Conservation (phyloP, 805 yeast species). For the Pichia cephalocereana region DNA sequence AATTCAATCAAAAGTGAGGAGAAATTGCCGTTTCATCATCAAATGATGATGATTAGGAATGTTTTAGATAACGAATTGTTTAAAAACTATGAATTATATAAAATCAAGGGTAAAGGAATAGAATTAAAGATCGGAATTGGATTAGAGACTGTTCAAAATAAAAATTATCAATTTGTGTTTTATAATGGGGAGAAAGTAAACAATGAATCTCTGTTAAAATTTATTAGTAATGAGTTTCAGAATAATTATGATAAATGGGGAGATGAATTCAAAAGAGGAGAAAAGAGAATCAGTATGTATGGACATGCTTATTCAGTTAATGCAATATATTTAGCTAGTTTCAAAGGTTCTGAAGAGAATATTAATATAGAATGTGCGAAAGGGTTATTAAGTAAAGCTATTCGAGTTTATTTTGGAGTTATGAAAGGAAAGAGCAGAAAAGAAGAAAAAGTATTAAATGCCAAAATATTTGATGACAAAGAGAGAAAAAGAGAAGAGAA, state of each 20-base stretch:
- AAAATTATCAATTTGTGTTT: constrained; percentile 35
- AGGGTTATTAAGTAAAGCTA: neutral
- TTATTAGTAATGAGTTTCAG: constrained; percentile 20
- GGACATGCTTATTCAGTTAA: constrained; percentile 27
- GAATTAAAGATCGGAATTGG: constrained; percentile 33
- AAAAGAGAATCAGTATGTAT: constrained; percentile 14
- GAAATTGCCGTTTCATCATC: neutral
- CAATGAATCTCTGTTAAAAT: constrained; percentile 14
- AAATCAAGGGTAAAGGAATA: constrained; percentile 21
- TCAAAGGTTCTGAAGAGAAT: neutral
- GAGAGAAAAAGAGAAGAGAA: neutral
- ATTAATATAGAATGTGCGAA: neutral
- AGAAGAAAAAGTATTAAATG: neutral
- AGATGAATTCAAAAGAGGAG: neutral
- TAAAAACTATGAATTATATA: constrained; percentile 19
- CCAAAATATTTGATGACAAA: neutral
- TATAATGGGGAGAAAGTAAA: constrained; percentile 32
- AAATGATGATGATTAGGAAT: constrained; percentile 14
- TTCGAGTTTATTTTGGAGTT: neutral
- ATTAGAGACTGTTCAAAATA: constrained; percentile 25
- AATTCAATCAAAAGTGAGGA: neutral
- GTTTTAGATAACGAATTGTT: constrained; percentile 25
- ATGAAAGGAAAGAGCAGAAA: neutral
- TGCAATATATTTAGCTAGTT: constrained; percentile 32
- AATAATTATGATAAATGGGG: constrained; percentile 12